Evolutionary conservation across 1,284 basidiomycete genomes (phyloP).

Genomic region (Cutaneotrichosporon cyanovorans): DNA sequence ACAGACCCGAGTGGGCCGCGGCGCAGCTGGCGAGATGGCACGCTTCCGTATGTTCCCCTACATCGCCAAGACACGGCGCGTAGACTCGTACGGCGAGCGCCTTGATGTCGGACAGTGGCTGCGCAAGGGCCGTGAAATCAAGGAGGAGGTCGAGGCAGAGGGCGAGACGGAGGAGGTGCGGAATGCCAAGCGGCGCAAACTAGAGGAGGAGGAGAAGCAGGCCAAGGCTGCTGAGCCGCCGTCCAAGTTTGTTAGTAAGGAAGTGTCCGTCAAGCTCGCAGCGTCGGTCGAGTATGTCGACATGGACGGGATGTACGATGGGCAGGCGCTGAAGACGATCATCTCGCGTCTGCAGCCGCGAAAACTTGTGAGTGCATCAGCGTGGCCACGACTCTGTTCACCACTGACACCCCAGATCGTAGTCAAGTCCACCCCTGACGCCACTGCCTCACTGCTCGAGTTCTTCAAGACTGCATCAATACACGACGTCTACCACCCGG

Average conservation of each 20-base stretch:
- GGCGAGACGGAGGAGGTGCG: slow-evolving; percentile 71
- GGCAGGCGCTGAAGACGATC: slow-evolving; percentile 91
- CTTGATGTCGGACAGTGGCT: slow-evolving; percentile 92
- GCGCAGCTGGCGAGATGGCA: slow-evolving; percentile 35
- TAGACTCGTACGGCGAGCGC: slow-evolving; percentile 94
- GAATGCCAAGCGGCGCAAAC: slow-evolving; percentile 60
- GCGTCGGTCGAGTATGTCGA: slow-evolving; percentile 87
- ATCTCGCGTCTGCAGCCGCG: slow-evolving; percentile 93
- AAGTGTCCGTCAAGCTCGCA: slow-evolving; percentile 65
- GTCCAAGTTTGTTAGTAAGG: slow-evolving; percentile 77
- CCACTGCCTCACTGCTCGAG: slow-evolving; percentile 65
- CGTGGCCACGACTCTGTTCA: too few species aligned
- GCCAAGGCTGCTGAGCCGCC: slow-evolving; percentile 72
- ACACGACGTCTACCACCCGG: slow-evolving; percentile 77
- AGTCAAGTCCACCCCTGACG: slow-evolving; percentile 63
- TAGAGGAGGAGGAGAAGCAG: slow-evolving; percentile 72
- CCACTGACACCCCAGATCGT: slow-evolving; percentile 57
- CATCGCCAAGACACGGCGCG: slow-evolving; percentile 80
- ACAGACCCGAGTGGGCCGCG: slow-evolving; percentile 62
- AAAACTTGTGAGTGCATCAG: slow-evolving; percentile 59
- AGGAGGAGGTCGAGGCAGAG: slow-evolving; percentile 70
- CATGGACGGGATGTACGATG: slow-evolving; percentile 92
- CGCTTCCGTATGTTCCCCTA: slow-evolving; percentile 96
- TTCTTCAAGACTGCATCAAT: slow-evolving; percentile 83
- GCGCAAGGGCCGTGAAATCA: slow-evolving; percentile 75